A percentile compares a stretch with the other conserved stretches of the same genome.
Evolutionary conservation across 75 land plant genomes (phyloP).

Genomic region (Isoetes taiwanensis): DNA sequence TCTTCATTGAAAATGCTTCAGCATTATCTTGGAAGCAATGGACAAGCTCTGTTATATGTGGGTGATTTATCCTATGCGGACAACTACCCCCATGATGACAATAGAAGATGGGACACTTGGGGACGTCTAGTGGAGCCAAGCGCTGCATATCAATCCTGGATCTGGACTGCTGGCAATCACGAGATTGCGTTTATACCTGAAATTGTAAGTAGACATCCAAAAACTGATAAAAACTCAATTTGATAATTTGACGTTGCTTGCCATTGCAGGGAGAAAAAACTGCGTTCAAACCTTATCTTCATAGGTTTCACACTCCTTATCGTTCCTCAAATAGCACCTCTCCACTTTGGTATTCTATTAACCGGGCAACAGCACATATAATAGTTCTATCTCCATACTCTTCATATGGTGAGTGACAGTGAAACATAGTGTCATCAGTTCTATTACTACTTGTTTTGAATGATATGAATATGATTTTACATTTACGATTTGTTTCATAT

Average conservation of each 20-base stretch:
- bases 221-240: background rate
- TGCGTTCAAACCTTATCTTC: constrained; percentile 32
- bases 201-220: constrained; percentile 31
- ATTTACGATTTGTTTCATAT: too few relatives aligned
- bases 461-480: too few relatives aligned
- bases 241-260: background rate
- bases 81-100: constrained; percentile 50
- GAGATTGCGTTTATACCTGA: constrained; percentile 76
- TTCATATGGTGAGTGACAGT: constrained; percentile 35
- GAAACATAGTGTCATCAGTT: too few relatives aligned
- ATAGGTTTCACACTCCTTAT: constrained; percentile 30
- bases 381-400: constrained; percentile 40
- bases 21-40: constrained; percentile 37
- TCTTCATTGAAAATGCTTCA: constrained; percentile 29
- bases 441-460: too few relatives aligned
- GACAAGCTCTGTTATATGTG: constrained; percentile 61
- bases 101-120: constrained; percentile 86
- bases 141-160: constrained; percentile 87
- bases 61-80: constrained; percentile 94
- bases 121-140: constrained; percentile 72
- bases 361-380: constrained; percentile 32
- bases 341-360: constrained; percentile 38
- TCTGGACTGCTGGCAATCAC: constrained; percentile 87
- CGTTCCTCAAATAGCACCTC: constrained; percentile 34
- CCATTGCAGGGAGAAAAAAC: constrained; percentile 26